These are phyloP conservation scores for Ophiostoma triangulosporum DNA, from an alignment of 2,329 filamentous ascomycete species.

Conservation along the genomic window DNA sequence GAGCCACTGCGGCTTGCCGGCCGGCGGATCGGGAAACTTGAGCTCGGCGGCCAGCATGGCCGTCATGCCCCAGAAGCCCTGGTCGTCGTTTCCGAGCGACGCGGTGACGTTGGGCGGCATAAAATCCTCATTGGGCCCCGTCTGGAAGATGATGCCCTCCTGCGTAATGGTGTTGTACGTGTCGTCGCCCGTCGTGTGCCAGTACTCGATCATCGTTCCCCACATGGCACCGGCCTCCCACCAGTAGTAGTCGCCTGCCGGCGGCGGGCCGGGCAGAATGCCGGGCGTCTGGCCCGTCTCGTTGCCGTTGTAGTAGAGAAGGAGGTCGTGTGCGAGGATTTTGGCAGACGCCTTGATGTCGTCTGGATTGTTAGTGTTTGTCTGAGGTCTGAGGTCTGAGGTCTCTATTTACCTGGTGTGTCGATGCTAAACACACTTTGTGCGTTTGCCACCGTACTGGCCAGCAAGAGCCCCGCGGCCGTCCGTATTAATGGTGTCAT, in stretches of 20 bases:
- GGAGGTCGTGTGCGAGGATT: constrained; percentile 19
- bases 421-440: constrained; percentile 8
- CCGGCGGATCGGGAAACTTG: constrained; percentile 32
- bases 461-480: neutral
- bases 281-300: constrained; percentile 19
- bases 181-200: constrained; percentile 28
- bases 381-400: too few relatives aligned
- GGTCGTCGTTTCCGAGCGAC: constrained; percentile 42
- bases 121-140: constrained; percentile 33
- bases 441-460: constrained; percentile 1
- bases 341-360: constrained; percentile 14
- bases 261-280: constrained; percentile 19
- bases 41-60: constrained; percentile 43
- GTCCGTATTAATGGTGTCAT: neutral
- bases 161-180: constrained; percentile 35
- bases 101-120: constrained; percentile 32
- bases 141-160: constrained; percentile 33
- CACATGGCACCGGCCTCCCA: constrained; percentile 19
- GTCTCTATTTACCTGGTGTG: constrained; percentile 4
- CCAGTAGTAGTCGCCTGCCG: constrained; percentile 22
- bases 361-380: constrained; percentile 1
- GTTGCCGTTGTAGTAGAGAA: constrained; percentile 21
- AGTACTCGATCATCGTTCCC: constrained; percentile 26
- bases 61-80: constrained; percentile 43
- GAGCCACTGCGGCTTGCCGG: constrained; percentile 32